Conservation (phyloP, 768 basidiomycete species). For the Cyathus striatus region DNA sequence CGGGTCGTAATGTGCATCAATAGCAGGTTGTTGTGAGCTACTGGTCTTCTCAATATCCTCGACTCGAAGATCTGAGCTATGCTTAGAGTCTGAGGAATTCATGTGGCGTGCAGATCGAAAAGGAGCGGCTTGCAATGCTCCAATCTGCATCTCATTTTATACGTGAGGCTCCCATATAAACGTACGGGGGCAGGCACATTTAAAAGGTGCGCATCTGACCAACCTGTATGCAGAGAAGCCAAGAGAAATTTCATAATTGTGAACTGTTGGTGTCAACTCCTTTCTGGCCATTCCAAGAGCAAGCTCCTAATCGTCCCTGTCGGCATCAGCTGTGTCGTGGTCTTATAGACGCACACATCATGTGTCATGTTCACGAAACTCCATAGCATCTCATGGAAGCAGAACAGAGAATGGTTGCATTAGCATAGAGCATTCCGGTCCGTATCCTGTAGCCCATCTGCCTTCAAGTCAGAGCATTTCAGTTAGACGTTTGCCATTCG, state of each 20-base stretch:
- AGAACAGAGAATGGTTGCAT: no score
- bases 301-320: no score
- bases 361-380: no score
- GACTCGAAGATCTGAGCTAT: constrained; percentile 12
- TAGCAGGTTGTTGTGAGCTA: not conserved
- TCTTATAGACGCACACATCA: no score
- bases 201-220: not conserved
- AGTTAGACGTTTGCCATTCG: no score
- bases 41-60: constrained; percentile 14
- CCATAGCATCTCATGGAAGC: no score
- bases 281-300: no score
- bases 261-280: no score
- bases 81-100: constrained; percentile 15
- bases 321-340: no score
- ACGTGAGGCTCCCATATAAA: not conserved
- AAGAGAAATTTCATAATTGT: not conserved
- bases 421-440: no score
- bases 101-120: constrained; percentile 2
- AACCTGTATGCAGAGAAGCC: not conserved
- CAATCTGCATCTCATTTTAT: not conserved
- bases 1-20: constrained; percentile 10
- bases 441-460: no score
- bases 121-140: not conserved
- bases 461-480: no score
- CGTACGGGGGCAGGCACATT: not conserved